Evolutionary conservation across 768 basidiomycete genomes (phyloP).

Genomic region (Russula earlei): DNA sequence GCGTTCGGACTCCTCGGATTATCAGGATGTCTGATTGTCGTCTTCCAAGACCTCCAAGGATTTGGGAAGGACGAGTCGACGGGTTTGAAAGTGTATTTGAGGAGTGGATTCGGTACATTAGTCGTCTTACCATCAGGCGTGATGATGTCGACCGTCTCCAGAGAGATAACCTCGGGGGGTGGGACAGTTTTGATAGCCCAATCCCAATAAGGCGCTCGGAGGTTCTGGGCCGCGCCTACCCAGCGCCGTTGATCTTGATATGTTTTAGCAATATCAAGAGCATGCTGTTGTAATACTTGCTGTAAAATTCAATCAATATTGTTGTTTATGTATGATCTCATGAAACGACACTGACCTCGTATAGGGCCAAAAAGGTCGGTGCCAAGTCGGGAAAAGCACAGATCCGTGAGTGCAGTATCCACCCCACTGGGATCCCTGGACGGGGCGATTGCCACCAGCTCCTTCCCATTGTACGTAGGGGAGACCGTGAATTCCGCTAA

Average conservation of each 20-base stretch:
- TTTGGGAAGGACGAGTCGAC: conserved; percentile 16
- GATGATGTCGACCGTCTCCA: conserved; percentile 28
- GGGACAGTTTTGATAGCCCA: conserved; percentile 36
- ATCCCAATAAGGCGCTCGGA: conserved; percentile 43
- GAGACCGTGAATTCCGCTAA: conserved; percentile 45
- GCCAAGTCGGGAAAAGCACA: conserved; percentile 47
- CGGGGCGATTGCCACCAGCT: conserved; percentile 25
- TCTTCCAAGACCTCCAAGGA: conserved; percentile 4
- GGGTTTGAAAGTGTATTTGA: conserved; percentile 30
- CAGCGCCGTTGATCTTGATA: conserved; percentile 28
- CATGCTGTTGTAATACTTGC: conserved; percentile 40
- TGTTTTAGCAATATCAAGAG: conserved; percentile 32
- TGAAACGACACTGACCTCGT: conserved; percentile 33
- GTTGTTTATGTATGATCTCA: neutral
- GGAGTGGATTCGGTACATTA: conserved; percentile 29
- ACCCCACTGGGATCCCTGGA: conserved; percentile 25
- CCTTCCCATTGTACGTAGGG: conserved; percentile 40
- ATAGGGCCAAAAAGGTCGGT: conserved; percentile 41
- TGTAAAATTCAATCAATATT: conserved; percentile 19
- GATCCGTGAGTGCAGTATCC: conserved; percentile 51
- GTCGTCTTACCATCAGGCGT: conserved; percentile 26
- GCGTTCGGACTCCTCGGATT: neutral
- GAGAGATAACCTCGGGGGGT: conserved; percentile 32
- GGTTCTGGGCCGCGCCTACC: conserved; percentile 28
- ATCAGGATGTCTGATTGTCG: conserved; percentile 12